Conservation (phyloP, 2,329 filamentous ascomycete species). For the Lachnellula suecica region DNA sequence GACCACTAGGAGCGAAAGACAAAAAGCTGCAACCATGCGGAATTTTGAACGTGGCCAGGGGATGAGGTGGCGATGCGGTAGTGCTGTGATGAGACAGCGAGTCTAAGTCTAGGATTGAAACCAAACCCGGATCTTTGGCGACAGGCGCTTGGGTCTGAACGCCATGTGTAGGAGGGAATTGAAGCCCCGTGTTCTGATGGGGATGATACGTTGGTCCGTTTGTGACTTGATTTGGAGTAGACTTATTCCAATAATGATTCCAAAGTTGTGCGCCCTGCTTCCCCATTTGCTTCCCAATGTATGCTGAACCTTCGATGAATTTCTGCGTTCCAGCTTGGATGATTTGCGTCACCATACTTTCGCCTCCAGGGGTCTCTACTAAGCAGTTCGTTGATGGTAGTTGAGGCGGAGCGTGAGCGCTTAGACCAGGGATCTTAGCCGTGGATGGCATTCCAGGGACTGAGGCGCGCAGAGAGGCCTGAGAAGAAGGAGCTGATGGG, state of each 20-base stretch:
- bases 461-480: conserved; percentile 67
- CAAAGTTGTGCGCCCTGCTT: conserved; percentile 76
- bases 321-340: conserved; percentile 80
- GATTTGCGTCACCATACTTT: conserved; percentile 72
- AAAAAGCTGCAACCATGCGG: conserved; percentile 77
- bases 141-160: conserved; percentile 50
- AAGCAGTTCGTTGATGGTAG: conserved; percentile 65
- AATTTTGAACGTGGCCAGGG: conserved; percentile 69
- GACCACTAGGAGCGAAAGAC: conserved; percentile 72
- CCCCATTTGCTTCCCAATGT: conserved; percentile 75
- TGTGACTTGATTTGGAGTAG: conserved; percentile 43
- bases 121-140: conserved; percentile 67
- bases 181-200: conserved; percentile 33
- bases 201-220: conserved; percentile 36
- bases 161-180: conserved; percentile 77
- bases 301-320: conserved; percentile 70
- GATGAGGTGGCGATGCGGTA: conserved; percentile 49
- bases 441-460: conserved; percentile 53
- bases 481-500: conserved; percentile 68
- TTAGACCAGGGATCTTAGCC: conserved; percentile 54
- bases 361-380: conserved; percentile 70
- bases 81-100: conserved; percentile 50
- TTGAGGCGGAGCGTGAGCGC: conserved; percentile 66
- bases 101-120: conserved; percentile 73
- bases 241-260: conserved; percentile 77